These are phyloP conservation scores for Salix koriyanagi DNA, from an alignment of 345 rosid species.

Conservation along the genomic window DNA sequence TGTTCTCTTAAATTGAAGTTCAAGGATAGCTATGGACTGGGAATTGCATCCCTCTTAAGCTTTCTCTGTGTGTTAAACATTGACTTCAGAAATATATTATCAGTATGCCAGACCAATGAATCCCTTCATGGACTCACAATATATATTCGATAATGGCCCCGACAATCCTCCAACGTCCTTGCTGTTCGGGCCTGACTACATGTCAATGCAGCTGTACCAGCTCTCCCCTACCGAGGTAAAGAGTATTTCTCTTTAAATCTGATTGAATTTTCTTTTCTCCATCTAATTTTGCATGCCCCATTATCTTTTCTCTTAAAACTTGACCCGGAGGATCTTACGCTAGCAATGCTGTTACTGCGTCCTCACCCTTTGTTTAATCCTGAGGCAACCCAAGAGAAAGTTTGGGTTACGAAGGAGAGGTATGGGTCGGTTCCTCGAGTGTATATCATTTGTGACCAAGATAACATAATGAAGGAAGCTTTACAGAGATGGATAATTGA, in stretches of 20 bases:
- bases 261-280: background rate
- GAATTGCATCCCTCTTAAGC: no score
- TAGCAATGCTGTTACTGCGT: constrained; percentile 13
- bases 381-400: background rate
- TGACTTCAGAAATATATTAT: background rate
- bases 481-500: constrained; percentile 18
- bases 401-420: constrained; percentile 8
- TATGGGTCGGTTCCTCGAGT: constrained; percentile 20
- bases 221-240: constrained; percentile 41
- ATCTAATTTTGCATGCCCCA: background rate
- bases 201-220: constrained; percentile 31
- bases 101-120: constrained; percentile 13
- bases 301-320: background rate
- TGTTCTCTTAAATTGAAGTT: no score
- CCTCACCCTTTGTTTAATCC: background rate
- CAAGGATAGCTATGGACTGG: no score
- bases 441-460: constrained; percentile 19
- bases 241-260: background rate
- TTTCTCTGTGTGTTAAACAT: background rate
- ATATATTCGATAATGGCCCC: constrained; percentile 15
- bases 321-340: constrained; percentile 15
- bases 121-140: constrained; percentile 22
- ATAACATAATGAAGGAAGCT: background rate
- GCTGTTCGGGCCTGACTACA: constrained; percentile 8
- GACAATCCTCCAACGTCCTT: constrained; percentile 23